Evolutionary conservation across 2,329 filamentous ascomycete genomes (phyloP), one percentile per base, ranked within the genome.

Genomic region (Aspergillus caelatus): DNA sequence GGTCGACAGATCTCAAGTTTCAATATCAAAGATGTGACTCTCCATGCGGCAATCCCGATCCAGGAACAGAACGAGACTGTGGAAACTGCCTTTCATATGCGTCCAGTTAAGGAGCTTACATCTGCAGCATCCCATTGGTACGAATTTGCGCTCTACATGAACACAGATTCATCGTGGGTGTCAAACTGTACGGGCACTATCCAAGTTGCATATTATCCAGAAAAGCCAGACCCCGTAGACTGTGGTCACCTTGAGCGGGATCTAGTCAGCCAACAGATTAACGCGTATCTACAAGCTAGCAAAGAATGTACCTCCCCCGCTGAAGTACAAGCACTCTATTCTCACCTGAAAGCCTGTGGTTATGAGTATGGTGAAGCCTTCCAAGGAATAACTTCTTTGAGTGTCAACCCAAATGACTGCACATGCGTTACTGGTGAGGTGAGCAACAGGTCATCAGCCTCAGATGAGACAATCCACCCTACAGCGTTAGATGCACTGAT

Each of bases 401-500:
- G 28, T n/a, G 28, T 34, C 19, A 32, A 52, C 28, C 28, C 48
- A 52, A 12, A 2, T 4, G 48, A 52, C 48, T n/a, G n/a, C 19
- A 52, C 48, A 21, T 21, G 28, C 2, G 16, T 52, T 32, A 52
- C 28, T 32, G 28, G 48, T 32, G 48, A 52, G 30, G 28, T 34
- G 16, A 52, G 21, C 14, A 26, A 46, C 46, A 14, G 11, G 7
- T 7, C n/a, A 14, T 52, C n/a, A n/a, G 9, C 30, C 32, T 45
- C 32, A 26, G 4, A 52, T 6, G 64, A 67, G 19, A 61, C 54
- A 3, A 65, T 67, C 21, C 65, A 67, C 19, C 65, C 65, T 12
- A 63, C 65, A 9, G 58, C 63, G 0, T 48, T 65, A 2, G 65
- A 67, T 57, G 54, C 62, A 2, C 58, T 67, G 16, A 9, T 67